These are phyloP conservation scores for Dendrothele bispora DNA, from an alignment of 768 basidiomycete species.

Conservation along the genomic window DNA sequence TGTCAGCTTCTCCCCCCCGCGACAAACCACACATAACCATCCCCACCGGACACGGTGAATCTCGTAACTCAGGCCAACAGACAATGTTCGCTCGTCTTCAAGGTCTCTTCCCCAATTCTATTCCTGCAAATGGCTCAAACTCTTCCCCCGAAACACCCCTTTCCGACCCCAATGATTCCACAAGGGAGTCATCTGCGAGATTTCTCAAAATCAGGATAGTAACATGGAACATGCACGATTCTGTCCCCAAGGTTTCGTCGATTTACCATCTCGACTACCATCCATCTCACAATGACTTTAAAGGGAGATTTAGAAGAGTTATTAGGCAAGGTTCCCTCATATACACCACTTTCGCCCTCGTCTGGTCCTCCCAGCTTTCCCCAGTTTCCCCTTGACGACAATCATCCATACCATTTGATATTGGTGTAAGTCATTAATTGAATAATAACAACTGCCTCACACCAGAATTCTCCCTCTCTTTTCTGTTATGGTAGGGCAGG, in stretches of 20 bases:
- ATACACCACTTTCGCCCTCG: constrained; percentile 26
- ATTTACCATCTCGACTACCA: neutral
- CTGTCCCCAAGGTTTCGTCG: constrained; percentile 60
- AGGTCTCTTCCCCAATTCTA: constrained; percentile 45
- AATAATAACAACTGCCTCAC: neutral
- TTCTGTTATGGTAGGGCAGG: constrained; percentile 45
- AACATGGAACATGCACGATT: constrained; percentile 89
- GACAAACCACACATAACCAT: constrained; percentile 5
- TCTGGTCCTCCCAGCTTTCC: constrained; percentile 38
- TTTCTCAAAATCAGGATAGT: constrained; percentile 68
- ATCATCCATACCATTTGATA: constrained; percentile 77
- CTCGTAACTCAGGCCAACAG: constrained; percentile 26
- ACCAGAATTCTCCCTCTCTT: no score
- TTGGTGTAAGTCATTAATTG: constrained; percentile 55
- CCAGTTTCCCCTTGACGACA: constrained; percentile 44
- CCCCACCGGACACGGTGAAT: neutral
- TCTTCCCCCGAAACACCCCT: constrained; percentile 21
- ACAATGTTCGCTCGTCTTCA: constrained; percentile 53
- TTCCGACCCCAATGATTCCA: constrained; percentile 22
- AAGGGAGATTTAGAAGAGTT: constrained; percentile 77
- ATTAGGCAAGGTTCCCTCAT: constrained; percentile 57
- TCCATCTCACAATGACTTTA: constrained; percentile 8
- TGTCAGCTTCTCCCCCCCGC: neutral
- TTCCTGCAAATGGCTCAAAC: constrained; percentile 22
- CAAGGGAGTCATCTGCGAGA: constrained; percentile 29